Evolutionary conservation across 2,329 filamentous ascomycete genomes (phyloP), one percentile per base, ranked within the genome.

Genomic region (Paraphaeosphaeria minitans): DNA sequence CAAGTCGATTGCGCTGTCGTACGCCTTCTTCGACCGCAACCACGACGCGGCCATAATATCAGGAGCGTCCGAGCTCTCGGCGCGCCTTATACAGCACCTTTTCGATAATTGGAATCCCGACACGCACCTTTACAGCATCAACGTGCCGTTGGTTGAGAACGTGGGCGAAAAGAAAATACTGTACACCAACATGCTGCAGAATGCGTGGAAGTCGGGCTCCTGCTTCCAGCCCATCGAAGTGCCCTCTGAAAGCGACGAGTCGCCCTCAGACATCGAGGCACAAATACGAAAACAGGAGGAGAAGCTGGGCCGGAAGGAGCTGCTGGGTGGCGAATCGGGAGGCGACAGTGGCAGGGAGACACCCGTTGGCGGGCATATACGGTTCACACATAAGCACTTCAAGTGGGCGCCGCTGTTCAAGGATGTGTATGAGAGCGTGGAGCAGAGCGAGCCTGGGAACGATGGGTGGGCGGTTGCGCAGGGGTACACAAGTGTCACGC

Each of bases 401-500:
- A 96, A 94, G 78, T 98, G 95, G 95, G 87, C 91, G 49, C 95
- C 94, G 2, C 87, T 86, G 63, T 95, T 98, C 77, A 83, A 86
- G 35, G 93, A 96, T 76, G 92, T 98, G 2, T 92, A 92, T 76
- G 86, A 90, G 73, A 93, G 90, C 66, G 93, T 97, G n/a, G 87
- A 93, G 66, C 85, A 89, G 64, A 87, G 89, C 41, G 81, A 83
- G 33, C 90, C 91, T 4, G 93, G 93, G 3, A 96, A 92, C 72
- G 95, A 99, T 77, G 95, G 94, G 6, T 97, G 94, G 92, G 89
- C 89, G 37, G 91, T 99, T 24, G 90, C 90, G 74, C 88, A 96
- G 74, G 92, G 92, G 29, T 87, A 89, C 76, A 96, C 94, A 13
- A 96, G 93, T 77, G 87, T 99, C 57, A 97, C 95, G 4, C 92